Evolutionary conservation across 164 flowering plant genomes (phyloP).

Genomic region (Dillenia turbinata): DNA sequence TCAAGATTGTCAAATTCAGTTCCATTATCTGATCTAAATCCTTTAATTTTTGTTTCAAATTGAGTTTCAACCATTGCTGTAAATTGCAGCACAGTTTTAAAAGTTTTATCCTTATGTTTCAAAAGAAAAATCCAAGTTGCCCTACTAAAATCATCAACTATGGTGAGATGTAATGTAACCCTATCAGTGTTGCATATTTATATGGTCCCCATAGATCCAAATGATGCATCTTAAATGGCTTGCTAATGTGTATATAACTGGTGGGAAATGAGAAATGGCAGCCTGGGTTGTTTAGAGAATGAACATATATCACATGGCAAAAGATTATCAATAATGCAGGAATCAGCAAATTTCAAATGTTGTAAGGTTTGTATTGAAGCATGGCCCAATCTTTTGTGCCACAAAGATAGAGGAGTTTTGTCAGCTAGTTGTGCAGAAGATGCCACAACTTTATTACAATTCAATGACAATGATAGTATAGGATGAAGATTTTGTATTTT

Average conservation of each 20-base stretch:
- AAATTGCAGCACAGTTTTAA: neutral
- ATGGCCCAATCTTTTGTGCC: too few species aligned
- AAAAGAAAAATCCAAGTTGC: neutral
- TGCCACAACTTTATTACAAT: too few species aligned
- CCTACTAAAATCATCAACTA: neutral
- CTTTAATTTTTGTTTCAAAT: neutral
- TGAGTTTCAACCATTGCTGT: slow-evolving; percentile 5
- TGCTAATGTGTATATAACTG: neutral
- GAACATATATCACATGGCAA: neutral
- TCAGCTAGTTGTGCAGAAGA: too few species aligned
- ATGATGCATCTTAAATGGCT: neutral
- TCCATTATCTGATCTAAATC: slow-evolving; percentile 7
- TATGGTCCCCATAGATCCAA: neutral
- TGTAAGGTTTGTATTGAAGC: too few species aligned
- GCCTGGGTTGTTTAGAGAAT: neutral
- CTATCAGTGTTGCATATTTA: neutral
- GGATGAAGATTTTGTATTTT: too few species aligned
- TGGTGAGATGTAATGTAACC: neutral
- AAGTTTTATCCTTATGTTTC: neutral
- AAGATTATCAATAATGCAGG: too few species aligned
- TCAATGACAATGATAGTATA: too few species aligned
- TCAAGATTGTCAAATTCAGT: slow-evolving; percentile 2
- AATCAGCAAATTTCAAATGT: too few species aligned
- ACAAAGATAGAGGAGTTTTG: too few species aligned
- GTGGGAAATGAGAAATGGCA: neutral